phyloP scores from a whole-genome alignment of 345 rosid species.

The Eucalyptus sp. region DNA sequence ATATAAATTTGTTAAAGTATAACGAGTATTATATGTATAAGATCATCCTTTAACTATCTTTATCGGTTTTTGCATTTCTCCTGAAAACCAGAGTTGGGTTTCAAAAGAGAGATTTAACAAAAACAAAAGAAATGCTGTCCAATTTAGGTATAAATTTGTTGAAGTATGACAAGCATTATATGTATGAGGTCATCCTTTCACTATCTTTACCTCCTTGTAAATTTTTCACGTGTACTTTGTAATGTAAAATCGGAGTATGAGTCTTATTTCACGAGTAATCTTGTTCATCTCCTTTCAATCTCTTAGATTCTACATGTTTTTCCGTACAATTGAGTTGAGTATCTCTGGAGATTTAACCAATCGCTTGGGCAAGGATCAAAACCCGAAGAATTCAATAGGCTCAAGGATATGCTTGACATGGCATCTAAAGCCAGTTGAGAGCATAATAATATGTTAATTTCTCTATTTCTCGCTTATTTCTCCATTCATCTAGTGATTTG shows the following conservation, averaged over 20 bases:
- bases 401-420: not conserved
- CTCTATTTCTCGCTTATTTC: not conserved
- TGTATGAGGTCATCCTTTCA: not conserved
- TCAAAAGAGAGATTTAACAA: not conserved
- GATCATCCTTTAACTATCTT: not conserved
- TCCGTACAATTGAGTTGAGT: not conserved
- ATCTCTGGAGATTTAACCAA: not conserved
- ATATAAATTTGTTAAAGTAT: not conserved
- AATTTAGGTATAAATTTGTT: not conserved
- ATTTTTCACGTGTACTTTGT: not conserved
- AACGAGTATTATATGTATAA: not conserved
- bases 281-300: not conserved
- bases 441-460: not conserved
- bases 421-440: not conserved
- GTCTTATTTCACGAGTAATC: not conserved
- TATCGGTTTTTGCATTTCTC: not conserved
- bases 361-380: not conserved
- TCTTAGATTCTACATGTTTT: not conserved
- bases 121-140: not conserved
- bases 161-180: not conserved
- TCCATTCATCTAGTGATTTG: accelerated
- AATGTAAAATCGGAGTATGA: not conserved
- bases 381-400: not conserved
- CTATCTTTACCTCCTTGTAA: not conserved
- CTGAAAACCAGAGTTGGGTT: not conserved